Percentiles rank a stretch among this genome's conserved stretches.
Evolutionary conservation across 257 asterid genomes (phyloP).

Genomic region (Nicotiana knightiana): DNA sequence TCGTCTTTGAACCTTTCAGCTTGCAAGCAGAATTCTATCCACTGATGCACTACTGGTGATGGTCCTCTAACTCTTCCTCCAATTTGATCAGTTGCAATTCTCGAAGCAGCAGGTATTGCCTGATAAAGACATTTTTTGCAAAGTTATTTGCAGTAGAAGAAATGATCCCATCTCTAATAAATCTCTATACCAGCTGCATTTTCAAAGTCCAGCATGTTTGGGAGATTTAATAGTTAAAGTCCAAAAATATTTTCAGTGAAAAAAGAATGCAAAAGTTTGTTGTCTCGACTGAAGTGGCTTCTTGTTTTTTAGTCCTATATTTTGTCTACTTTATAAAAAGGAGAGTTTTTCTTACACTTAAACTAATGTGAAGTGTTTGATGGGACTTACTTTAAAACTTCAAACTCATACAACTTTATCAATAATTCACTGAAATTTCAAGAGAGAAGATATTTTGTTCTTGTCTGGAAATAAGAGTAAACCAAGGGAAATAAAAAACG

Average conservation of each 20-base stretch:
- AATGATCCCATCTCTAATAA: not conserved
- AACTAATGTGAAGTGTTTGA: not conserved
- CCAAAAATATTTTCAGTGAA: not conserved
- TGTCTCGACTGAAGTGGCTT: not conserved
- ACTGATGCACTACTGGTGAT: constrained; percentile 71
- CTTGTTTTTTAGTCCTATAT: not conserved
- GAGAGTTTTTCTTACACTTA: not conserved
- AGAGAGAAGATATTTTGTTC: not conserved
- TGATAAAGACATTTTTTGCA: constrained; percentile 7
- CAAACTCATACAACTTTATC: not conserved
- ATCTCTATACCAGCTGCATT: not conserved
- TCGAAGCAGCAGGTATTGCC: constrained; percentile 71
- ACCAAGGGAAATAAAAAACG: not conserved
- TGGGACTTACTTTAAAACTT: not conserved
- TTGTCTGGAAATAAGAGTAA: not conserved
- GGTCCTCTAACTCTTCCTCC: constrained; percentile 91
- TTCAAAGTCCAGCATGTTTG: not conserved
- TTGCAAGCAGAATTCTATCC: constrained; percentile 89
- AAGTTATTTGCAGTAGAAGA: not conserved
- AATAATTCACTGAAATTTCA: no score
- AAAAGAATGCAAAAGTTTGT: not conserved
- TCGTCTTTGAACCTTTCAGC: constrained; percentile 63
- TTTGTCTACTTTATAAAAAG: not conserved
- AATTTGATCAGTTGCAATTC: constrained; percentile 43
- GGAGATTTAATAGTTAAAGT: not conserved